Conservation (phyloP, 169 alveolate genomes). For the Plasmodium gonderi region DNA sequence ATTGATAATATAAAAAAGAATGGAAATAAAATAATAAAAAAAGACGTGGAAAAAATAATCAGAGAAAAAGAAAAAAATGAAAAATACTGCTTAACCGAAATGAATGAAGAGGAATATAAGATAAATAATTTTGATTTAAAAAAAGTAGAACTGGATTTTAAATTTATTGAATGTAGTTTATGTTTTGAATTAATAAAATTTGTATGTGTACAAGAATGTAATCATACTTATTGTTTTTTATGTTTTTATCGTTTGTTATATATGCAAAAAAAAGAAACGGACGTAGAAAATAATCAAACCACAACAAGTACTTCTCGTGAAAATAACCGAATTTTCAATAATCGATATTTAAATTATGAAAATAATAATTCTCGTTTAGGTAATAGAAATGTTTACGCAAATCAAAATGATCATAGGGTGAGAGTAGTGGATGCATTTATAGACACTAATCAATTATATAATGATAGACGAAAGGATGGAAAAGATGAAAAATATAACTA, state of each 20-base stretch:
- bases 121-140: constrained; percentile 45
- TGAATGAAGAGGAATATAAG: constrained; percentile 43
- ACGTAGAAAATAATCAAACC: constrained; percentile 8
- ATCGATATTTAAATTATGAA: background rate
- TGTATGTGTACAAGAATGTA: constrained; percentile 74
- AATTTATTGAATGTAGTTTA: constrained; percentile 72
- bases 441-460: background rate
- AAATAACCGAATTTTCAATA: background rate
- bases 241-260: constrained; percentile 69
- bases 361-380: background rate
- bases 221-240: constrained; percentile 67
- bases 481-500: constrained; percentile 49
- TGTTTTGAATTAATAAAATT: constrained; percentile 70
- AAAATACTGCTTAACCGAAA: constrained; percentile 29
- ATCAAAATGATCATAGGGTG: background rate
- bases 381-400: background rate
- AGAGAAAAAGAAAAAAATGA: constrained; percentile 56
- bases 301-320: background rate
- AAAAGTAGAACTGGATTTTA: constrained; percentile 65
- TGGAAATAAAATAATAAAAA: constrained; percentile 67
- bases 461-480: background rate
- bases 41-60: constrained; percentile 69
- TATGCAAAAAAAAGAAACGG: constrained; percentile 66
- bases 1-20: constrained; percentile 71
- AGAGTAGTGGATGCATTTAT: background rate